Evolutionary conservation across 2,329 filamentous ascomycete species (phyloP), one percentile per base, ranked within the genome.

Genomic region (Endothia cerciana): DNA sequence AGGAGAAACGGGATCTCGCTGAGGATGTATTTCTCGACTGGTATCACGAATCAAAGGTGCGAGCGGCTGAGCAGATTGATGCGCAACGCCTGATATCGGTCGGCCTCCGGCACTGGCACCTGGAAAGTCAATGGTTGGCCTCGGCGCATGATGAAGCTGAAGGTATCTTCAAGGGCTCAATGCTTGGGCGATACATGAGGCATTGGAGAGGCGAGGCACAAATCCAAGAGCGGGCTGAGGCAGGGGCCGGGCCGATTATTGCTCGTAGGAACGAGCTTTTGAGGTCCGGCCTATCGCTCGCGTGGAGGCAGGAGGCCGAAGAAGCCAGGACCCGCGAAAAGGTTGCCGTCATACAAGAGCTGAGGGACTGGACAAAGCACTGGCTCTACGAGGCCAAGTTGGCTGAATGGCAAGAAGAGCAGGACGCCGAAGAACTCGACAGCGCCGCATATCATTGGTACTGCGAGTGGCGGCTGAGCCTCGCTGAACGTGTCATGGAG

Each of bases 1-100:
- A 69, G 43, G 73, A 77, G 59, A 68, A 72, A 22, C 70, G 68
- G 13, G 74, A 75, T 40, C 62, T 78, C 8, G 71, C 70, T 25
- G 68, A 73, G 41, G 70, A 72, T 2, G 65, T 69, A 2, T 74
- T 76, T 58, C 66, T 69, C 67, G 70, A 71, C 36, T 80, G 79
- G 78, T 69, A 73, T 55, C 62, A 72, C 7, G 69, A 70, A 13
- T 67, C 71, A 62, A 76, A 74, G 67, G 69, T 68, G 38, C 69
- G 61, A 4, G 19, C 66, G 15, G 74, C 75, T 4, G 70, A 71
- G 43, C 60, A 68, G 11, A 70, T 73, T 53, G 68, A 69, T 5
- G 58, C 65, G 25, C 62, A 58, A 1, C 59, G 65, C 4, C 56
- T 71, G 17, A 63, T 60, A 33, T 51, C 61, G 28, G 56, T 64